Evolutionary conservation across 2,329 filamentous ascomycete genomes (phyloP), one percentile per base, ranked within the genome.

Genomic region (Aulographum hederae): DNA sequence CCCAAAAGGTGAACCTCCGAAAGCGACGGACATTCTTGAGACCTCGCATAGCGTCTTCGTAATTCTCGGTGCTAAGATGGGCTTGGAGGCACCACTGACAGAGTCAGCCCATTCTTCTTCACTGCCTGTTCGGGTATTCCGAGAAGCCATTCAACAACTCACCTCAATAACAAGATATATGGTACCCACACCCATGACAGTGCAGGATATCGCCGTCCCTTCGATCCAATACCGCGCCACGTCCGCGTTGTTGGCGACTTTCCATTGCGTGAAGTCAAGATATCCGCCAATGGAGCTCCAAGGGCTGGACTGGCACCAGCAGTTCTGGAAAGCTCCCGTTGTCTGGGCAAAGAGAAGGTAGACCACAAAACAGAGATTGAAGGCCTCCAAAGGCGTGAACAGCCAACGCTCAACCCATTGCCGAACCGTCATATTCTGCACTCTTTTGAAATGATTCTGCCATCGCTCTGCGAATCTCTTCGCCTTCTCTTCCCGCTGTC

Each of bases 81-180:
- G 32, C 13, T 25, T 36, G 34, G 2, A 36, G 20, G 31, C 34
- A 36, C 34, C 34, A 36, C 23, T n/a, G n/a, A n/a, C n/a, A n/a
- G n/a, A n/a, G n/a, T n/a, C n/a, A n/a, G n/a, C n/a, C n/a, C n/a
- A n/a, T 29, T 8, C 27, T 29, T 10, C 21, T 12, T 10, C 21
- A 10, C 12, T 10, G 21, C 21, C 21, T 12, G 10, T 25, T 10
- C 10, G 10, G 10, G 12, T 12, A 8, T 8, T 8, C 8, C 8
- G 27, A 29, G 8, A 10, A 10, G 15, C 8, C 8, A 8, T 8
- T 10, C 8, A 10, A 8, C 8, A 10, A 29, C 14, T 10, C 8
- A 15, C 8, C 27, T 36, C 34, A 4, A 20, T 30, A 3, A 36
- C 34, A 13, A 36, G 18, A 20, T 36, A 36, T 3, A 30, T 19